Evolutionary conservation across 1,139 yeast species (phyloP).

Genomic region (Saccharomyces uvarum): DNA sequence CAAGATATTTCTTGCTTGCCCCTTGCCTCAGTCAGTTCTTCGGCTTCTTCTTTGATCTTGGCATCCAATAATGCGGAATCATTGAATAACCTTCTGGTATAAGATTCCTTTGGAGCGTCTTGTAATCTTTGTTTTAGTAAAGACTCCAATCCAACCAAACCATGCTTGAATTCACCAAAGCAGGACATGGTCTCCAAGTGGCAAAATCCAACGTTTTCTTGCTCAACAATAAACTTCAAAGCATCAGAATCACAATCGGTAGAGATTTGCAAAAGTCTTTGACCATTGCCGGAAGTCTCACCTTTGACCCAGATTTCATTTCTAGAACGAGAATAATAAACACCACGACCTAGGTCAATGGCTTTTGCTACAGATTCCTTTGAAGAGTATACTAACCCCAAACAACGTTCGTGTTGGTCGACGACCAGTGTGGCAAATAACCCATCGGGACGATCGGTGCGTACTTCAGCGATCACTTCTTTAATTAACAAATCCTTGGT

Average conservation of each 20-base stretch:
- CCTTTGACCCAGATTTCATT: conserved; percentile 95
- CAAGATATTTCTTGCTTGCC: conserved; percentile 72
- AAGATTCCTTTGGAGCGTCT: conserved; percentile 83
- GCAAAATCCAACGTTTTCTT: conserved; percentile 70
- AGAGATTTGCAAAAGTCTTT: conserved; percentile 55
- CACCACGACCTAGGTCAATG: conserved; percentile 75
- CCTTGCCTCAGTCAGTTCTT: conserved; percentile 82
- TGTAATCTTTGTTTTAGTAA: conserved; percentile 45
- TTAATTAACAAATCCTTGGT: conserved; percentile 39
- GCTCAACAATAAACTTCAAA: conserved; percentile 76
- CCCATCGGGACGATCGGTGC: conserved; percentile 82
- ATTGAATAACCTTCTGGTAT: conserved; percentile 77
- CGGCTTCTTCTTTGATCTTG: conserved; percentile 92
- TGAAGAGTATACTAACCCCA: conserved; percentile 91
- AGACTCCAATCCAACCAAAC: conserved; percentile 54
- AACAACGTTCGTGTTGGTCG: conserved; percentile 53
- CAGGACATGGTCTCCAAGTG: conserved; percentile 75
- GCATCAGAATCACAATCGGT: conserved; percentile 92
- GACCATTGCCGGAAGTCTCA: conserved; percentile 90
- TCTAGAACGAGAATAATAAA: conserved; percentile 83
- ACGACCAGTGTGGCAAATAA: conserved; percentile 80
- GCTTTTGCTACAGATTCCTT: conserved; percentile 74
- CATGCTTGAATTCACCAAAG: conserved; percentile 56
- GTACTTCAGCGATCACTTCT: conserved; percentile 48
- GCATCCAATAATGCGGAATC: conserved; percentile 73